phyloP scores from a whole-genome alignment of 1,284 basidiomycete genomes.

The Phylloporus sp. region DNA sequence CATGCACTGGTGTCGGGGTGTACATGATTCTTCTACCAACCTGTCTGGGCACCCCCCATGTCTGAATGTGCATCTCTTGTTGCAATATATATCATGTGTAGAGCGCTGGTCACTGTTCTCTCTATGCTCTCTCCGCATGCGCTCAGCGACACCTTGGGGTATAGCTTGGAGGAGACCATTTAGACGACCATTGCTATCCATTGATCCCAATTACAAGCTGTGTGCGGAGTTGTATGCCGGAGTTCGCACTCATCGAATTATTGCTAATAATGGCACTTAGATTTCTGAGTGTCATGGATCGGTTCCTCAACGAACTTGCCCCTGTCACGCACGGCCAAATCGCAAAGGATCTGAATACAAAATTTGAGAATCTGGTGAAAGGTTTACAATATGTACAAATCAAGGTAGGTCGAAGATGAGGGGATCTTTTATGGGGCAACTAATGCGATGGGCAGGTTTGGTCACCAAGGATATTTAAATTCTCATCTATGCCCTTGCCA shows the following conservation, averaged over 20 bases:
- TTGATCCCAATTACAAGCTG: constrained; percentile 75
- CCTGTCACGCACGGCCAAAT: constrained; percentile 77
- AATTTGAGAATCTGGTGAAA: constrained; percentile 81
- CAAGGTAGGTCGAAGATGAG: constrained; percentile 55
- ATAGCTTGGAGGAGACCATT: constrained; percentile 85
- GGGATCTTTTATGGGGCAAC: neutral
- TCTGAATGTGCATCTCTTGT: constrained; percentile 79
- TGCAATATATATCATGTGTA: constrained; percentile 87
- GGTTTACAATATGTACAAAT: constrained; percentile 82
- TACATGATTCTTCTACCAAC: constrained; percentile 64
- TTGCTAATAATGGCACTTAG: constrained; percentile 42
- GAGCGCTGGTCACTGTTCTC: constrained; percentile 80
- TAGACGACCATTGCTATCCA: constrained; percentile 62
- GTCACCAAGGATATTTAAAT: constrained; percentile 92
- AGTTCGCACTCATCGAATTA: constrained; percentile 39
- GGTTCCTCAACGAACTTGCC: constrained; percentile 78
- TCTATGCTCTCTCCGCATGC: constrained; percentile 75
- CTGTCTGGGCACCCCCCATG: constrained; percentile 46
- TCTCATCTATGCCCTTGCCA: constrained; percentile 23
- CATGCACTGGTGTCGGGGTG: constrained; percentile 84
- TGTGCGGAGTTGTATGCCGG: constrained; percentile 84
- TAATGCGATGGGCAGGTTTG: constrained; percentile 64
- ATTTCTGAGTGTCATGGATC: constrained; percentile 87
- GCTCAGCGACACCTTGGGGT: constrained; percentile 76
- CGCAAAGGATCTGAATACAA: constrained; percentile 77